These are phyloP conservation scores for Hondaea fermentalgiana DNA, from an alignment of 108 stramenopile genomes.

Conservation along the genomic window DNA sequence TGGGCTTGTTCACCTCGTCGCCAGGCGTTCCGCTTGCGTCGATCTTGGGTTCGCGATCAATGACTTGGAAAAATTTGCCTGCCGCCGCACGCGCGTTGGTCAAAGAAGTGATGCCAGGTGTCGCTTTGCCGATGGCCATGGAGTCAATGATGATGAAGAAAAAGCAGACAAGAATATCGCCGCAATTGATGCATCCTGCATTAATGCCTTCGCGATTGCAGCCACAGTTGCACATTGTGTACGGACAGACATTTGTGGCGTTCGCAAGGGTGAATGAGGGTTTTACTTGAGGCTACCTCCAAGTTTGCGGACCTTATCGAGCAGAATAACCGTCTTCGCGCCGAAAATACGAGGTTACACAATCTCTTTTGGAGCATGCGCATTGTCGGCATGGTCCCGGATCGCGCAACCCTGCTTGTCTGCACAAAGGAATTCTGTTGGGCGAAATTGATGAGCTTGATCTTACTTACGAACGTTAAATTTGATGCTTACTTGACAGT, in stretches of 20 bases:
- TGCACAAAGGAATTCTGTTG: too few species aligned
- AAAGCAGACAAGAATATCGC: constrained; percentile 11
- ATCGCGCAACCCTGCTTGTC: too few species aligned
- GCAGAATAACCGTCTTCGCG: not conserved
- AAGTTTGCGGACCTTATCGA: not conserved
- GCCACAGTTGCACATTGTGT: not conserved
- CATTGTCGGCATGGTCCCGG: too few species aligned
- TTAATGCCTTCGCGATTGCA: not conserved
- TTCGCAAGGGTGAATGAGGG: not conserved
- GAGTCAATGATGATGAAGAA: constrained; percentile 24
- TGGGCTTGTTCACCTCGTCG: not conserved
- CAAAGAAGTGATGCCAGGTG: not conserved
- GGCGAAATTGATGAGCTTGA: too few species aligned
- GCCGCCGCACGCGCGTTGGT: not conserved
- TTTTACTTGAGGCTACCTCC: not conserved
- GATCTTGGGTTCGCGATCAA: not conserved
- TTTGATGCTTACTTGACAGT: too few species aligned
- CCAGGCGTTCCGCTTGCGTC: not conserved
- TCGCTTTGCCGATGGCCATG: constrained; percentile 1
- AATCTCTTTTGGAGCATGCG: not conserved
- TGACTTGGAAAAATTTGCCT: not conserved
- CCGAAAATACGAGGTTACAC: not conserved
- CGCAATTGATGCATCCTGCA: constrained; percentile 11
- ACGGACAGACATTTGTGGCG: not conserved
- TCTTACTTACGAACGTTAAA: too few species aligned